phyloP scores from a whole-genome alignment of 2,329 filamentous ascomycete genomes.

The Verticillium tricorpus region DNA sequence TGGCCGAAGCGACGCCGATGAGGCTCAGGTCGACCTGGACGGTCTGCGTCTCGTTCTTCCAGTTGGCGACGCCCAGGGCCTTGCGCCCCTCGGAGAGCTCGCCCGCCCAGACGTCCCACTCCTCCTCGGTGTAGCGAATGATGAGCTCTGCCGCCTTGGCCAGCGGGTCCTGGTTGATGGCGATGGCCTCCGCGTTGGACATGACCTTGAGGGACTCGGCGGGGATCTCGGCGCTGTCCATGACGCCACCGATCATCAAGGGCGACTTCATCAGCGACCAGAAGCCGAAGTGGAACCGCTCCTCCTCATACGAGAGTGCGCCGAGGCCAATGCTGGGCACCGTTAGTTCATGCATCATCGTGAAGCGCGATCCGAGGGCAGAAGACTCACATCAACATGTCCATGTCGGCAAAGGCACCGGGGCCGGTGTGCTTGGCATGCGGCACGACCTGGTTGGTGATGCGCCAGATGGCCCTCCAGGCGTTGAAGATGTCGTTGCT shows the following conservation, averaged over 20 bases:
- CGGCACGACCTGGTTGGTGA: slow-evolving; percentile 46
- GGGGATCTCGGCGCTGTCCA: slow-evolving; percentile 32
- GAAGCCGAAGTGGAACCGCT: slow-evolving; percentile 47
- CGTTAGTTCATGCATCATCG: not conserved
- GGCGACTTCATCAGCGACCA: slow-evolving; percentile 50
- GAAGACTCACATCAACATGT: slow-evolving; percentile 42
- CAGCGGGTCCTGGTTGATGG: slow-evolving; percentile 53
- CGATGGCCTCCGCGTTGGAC: slow-evolving; percentile 49
- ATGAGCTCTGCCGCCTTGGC: slow-evolving; percentile 46
- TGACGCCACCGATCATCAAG: slow-evolving; percentile 39
- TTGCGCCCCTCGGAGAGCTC: slow-evolving; percentile 36
- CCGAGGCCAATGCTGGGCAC: slow-evolving; percentile 37
- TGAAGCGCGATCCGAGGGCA: too few relatives aligned
- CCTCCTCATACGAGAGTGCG: slow-evolving; percentile 38
- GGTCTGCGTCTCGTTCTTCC: slow-evolving; percentile 37
- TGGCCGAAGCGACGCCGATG: slow-evolving; percentile 33
- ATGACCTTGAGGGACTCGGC: slow-evolving; percentile 35
- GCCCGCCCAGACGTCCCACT: slow-evolving; percentile 48
- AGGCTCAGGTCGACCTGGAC: slow-evolving; percentile 35
- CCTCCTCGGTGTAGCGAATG: slow-evolving; percentile 40
- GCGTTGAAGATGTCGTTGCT: slow-evolving; percentile 49
- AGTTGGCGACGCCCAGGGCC: slow-evolving; percentile 45
- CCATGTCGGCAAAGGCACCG: slow-evolving; percentile 46
- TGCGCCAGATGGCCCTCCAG: slow-evolving; percentile 47
- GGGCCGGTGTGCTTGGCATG: slow-evolving; percentile 36